Evolutionary conservation across 129 eudicot species (phyloP).

Genomic region (Flaveria brownii): DNA sequence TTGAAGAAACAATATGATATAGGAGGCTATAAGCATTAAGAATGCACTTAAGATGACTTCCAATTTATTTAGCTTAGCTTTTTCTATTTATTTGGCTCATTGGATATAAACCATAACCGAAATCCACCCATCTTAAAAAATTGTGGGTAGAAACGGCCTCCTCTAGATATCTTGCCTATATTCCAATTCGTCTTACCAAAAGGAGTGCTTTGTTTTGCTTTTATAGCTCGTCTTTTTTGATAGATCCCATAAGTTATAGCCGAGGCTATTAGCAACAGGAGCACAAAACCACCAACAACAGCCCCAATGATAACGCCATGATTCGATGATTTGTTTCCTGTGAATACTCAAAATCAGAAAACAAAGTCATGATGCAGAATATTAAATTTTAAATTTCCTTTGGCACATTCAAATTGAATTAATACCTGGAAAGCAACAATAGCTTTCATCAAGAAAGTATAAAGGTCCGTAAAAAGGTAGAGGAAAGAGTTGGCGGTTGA

Average conservation of each 20-base stretch:
- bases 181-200: slow-evolving; percentile 52
- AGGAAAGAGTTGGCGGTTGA: slow-evolving; percentile 62
- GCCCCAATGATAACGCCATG: slow-evolving; percentile 60
- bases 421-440: slow-evolving; percentile 64
- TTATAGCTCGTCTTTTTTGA: slow-evolving; percentile 56
- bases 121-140: not conserved
- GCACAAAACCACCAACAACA: slow-evolving; percentile 51
- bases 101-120: not conserved
- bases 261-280: slow-evolving; percentile 46
- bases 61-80: not conserved
- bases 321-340: slow-evolving; percentile 51
- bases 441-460: slow-evolving; percentile 50
- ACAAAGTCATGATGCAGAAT: not conserved
- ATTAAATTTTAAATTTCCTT: not conserved
- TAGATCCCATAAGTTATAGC: slow-evolving; percentile 58
- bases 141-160: too few species aligned
- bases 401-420: not conserved
- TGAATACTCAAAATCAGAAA: slow-evolving; percentile 14
- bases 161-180: not conserved
- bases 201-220: slow-evolving; percentile 50
- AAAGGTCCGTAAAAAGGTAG: slow-evolving; percentile 61
- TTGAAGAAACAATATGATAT: not conserved
- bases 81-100: not conserved
- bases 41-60: not conserved
- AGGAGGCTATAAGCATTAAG: not conserved